phyloP scores from a whole-genome alignment of 1,139 yeast genomes.

The Komagataea norvegica region DNA sequence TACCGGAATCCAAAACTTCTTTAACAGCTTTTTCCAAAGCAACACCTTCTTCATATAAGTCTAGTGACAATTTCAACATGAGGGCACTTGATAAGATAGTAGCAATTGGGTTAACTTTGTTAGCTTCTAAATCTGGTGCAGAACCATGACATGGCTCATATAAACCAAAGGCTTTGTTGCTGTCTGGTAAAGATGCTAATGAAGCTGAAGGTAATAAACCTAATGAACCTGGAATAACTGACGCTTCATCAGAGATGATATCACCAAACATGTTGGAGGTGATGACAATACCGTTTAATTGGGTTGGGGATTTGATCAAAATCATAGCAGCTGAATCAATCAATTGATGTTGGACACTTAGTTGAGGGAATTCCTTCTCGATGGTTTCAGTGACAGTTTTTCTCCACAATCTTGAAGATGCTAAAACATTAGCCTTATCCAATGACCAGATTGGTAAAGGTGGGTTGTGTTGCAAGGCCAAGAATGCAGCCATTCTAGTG shows the following conservation, averaged over 20 bases:
- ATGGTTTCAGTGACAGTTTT: constrained; percentile 84
- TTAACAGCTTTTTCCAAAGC: constrained; percentile 88
- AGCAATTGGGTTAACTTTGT: constrained; percentile 92
- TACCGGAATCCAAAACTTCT: constrained; percentile 71
- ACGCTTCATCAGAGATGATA: constrained; percentile 94
- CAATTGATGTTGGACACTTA: constrained; percentile 83
- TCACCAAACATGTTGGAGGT: constrained; percentile 98
- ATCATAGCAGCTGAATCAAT: constrained; percentile 99
- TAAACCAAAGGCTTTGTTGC: constrained; percentile 88
- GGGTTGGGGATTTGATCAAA: constrained; percentile 82
- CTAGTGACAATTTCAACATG: constrained; percentile 91
- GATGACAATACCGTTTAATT: constrained; percentile 84
- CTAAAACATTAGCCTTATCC: constrained; percentile 96
- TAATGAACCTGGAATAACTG: constrained; percentile 94
- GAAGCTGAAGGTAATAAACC: constrained; percentile 97
- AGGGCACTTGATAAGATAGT: constrained; percentile 92
- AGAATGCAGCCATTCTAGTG: constrained; percentile 96
- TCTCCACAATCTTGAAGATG: constrained; percentile 95
- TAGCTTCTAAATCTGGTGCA: constrained; percentile 86
- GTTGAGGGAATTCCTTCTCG: constrained; percentile 81
- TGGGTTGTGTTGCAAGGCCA: constrained; percentile 89
- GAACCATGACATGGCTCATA: constrained; percentile 99
- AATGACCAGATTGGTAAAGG: constrained; percentile 94
- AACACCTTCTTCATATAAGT: constrained; percentile 76
- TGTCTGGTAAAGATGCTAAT: constrained; percentile 89